Evolutionary conservation across 2,329 filamentous ascomycete species (phyloP).

Genomic region (Catunica adiposa): DNA sequence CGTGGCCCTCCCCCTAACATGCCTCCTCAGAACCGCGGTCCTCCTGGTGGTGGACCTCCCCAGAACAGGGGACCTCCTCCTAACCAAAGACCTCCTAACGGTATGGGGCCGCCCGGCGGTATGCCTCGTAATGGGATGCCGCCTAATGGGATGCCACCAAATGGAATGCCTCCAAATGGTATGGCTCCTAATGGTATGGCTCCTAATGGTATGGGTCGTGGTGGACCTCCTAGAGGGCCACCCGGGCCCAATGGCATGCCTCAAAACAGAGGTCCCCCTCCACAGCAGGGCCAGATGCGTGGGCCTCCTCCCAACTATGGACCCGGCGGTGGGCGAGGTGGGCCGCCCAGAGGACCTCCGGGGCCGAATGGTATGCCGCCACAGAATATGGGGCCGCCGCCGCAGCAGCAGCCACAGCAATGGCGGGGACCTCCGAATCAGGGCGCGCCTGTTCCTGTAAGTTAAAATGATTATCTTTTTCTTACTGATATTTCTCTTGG

Average conservation of each 20-base stretch:
- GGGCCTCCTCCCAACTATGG: slow-evolving; percentile 10
- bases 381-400: neutral
- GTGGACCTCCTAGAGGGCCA: neutral
- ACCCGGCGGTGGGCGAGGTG: slow-evolving; percentile 4
- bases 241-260: slow-evolving; percentile 8
- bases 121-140: neutral
- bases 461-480: slow-evolving; percentile 1
- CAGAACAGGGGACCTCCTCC: slow-evolving; percentile 4
- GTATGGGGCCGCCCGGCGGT: neutral
- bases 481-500: neutral
- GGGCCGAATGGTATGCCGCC: too few relatives aligned
- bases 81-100: neutral
- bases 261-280: slow-evolving; percentile 10
- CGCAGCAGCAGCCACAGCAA: slow-evolving; percentile 10
- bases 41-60: neutral
- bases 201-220: neutral
- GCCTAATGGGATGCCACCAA: neutral
- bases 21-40: slow-evolving; percentile 2
- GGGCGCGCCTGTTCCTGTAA: slow-evolving; percentile 7
- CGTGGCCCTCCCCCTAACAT: slow-evolving; percentile 2
- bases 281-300: slow-evolving; percentile 3
- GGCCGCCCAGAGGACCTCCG: slow-evolving; percentile 4
- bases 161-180: neutral
- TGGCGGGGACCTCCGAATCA: slow-evolving; percentile 12
- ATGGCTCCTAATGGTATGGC: slow-evolving; percentile 1